phyloP scores from a whole-genome alignment of 345 rosid species.

The Brassica napus region DNA sequence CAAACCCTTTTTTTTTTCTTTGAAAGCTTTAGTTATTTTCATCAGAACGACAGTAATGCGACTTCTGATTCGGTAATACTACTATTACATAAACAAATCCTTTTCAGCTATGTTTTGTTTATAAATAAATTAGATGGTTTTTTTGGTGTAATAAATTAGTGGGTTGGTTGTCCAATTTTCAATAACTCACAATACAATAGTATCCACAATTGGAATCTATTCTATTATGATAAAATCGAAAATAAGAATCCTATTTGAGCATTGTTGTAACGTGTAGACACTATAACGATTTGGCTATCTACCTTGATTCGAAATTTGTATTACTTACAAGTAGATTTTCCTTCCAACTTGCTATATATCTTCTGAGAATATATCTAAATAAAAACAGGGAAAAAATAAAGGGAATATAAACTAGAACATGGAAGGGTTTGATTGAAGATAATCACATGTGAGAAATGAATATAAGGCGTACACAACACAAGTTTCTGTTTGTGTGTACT shows the following conservation, averaged over 20 bases:
- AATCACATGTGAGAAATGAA: neutral
- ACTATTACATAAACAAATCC: neutral
- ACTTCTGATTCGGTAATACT: neutral
- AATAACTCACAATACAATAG: slow-evolving; percentile 23
- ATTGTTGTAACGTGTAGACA: slow-evolving; percentile 20
- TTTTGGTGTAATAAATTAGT: too few relatives aligned
- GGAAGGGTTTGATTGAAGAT: slow-evolving; percentile 9
- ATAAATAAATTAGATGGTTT: neutral
- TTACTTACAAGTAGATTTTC: slow-evolving; percentile 7
- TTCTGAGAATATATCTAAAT: neutral
- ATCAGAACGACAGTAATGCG: neutral
- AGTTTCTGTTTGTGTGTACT: slow-evolving; percentile 20
- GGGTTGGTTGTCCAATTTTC: slow-evolving; percentile 33
- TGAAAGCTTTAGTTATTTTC: neutral
- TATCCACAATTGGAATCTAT: neutral
- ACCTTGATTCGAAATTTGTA: slow-evolving; percentile 27
- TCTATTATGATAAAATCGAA: neutral
- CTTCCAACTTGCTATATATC: slow-evolving; percentile 21
- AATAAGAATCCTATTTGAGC: slow-evolving; percentile 20
- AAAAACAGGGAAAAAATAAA: neutral
- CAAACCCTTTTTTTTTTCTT: neutral
- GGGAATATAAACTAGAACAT: neutral
- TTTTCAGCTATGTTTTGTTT: neutral
- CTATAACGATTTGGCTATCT: slow-evolving; percentile 14
- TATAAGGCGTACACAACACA: slow-evolving; percentile 12